phyloP scores from a whole-genome alignment of 805 yeast genomes.

The Kazachstania africana region DNA sequence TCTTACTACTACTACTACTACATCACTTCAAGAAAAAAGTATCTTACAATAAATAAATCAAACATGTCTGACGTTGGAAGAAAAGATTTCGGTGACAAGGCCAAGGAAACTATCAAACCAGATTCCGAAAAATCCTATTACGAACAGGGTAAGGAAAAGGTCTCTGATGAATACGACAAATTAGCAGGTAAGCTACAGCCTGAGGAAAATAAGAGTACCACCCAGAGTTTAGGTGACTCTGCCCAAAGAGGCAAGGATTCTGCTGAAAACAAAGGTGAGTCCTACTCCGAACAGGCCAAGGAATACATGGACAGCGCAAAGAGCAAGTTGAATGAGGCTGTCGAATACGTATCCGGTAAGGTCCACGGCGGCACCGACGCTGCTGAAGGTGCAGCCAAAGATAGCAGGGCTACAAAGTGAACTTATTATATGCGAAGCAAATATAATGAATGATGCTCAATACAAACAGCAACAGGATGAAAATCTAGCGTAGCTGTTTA shows the following conservation, averaged over 20 bases:
- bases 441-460: no score
- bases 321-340: slow-evolving; percentile 35
- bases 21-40: no score
- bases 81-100: slow-evolving; percentile 63
- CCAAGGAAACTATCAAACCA: slow-evolving; percentile 56
- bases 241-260: slow-evolving; percentile 39
- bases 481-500: no score
- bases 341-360: slow-evolving; percentile 35
- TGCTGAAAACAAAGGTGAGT: slow-evolving; percentile 21
- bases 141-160: slow-evolving; percentile 60
- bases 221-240: slow-evolving; percentile 59
- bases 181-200: slow-evolving; percentile 50
- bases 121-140: slow-evolving; percentile 52
- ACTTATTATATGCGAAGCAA: no score
- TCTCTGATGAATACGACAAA: slow-evolving; percentile 57
- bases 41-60: slow-evolving; percentile 2
- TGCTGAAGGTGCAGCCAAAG: no score
- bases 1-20: no score
- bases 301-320: slow-evolving; percentile 49
- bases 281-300: slow-evolving; percentile 42
- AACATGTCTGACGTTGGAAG: slow-evolving; percentile 48
- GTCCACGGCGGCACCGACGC: slow-evolving; percentile 40
- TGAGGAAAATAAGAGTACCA: slow-evolving; percentile 52
- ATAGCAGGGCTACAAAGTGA: no score
- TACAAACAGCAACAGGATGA: no score